Percentiles rank a stretch among this genome's conserved stretches.
Evolutionary conservation across 768 basidiomycete species (phyloP).

Genomic region (Lactarius vividus): DNA sequence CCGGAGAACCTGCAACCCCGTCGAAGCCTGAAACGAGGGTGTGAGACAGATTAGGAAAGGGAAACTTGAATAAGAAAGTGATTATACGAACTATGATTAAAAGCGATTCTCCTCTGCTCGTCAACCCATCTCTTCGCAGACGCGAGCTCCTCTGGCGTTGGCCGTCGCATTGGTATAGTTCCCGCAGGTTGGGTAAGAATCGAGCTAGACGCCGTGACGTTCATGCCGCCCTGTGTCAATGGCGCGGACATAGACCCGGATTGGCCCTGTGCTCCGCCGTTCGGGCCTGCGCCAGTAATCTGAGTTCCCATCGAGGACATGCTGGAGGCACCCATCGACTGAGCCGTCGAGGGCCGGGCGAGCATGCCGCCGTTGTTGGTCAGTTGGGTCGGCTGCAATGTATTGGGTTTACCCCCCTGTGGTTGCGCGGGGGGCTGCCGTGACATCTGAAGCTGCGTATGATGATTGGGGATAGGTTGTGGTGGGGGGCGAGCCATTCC

Average conservation of each 20-base stretch:
- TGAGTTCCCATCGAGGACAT: slow-evolving; percentile 10
- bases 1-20: not conserved
- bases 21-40: slow-evolving; percentile 2
- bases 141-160: not conserved
- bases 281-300: not conserved
- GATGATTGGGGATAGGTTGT: slow-evolving; percentile 6
- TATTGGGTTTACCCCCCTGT: slow-evolving; percentile 10
- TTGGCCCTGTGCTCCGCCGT: slow-evolving; percentile 8
- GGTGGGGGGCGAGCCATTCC: not conserved
- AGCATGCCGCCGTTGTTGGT: slow-evolving; percentile 3
- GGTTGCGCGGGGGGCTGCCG: slow-evolving; percentile 1
- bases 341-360: slow-evolving; percentile 6
- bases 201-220: not conserved
- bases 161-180: slow-evolving; percentile 1
- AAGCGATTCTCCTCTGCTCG: slow-evolving; percentile 10
- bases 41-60: not conserved
- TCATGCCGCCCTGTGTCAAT: slow-evolving; percentile 6
- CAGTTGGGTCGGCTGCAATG: not conserved
- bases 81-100: not conserved
- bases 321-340: slow-evolving; percentile 10
- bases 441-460: slow-evolving; percentile 7
- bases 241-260: slow-evolving; percentile 11
- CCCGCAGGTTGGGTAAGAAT: not conserved
- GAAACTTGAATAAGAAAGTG: not conserved
- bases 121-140: slow-evolving; percentile 15